Conservation (phyloP, 176 grass and related monocot genomes). For the Thinopyrum elongatum region DNA sequence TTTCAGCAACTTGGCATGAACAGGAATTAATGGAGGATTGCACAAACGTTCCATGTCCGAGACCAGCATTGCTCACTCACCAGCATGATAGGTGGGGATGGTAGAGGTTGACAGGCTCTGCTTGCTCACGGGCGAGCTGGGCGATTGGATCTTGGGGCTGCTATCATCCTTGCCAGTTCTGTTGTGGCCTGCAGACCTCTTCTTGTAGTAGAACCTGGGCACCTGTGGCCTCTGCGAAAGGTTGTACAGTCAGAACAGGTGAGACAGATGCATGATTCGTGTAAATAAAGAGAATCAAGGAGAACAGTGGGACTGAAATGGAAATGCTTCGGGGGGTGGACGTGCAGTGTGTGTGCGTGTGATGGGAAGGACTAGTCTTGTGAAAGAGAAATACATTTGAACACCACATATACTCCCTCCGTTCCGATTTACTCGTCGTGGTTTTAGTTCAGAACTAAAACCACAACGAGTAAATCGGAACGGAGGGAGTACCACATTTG, state of each 20-base stretch:
- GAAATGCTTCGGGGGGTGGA: conserved; percentile 5
- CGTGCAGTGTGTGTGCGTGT: background rate
- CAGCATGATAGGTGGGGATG: conserved; percentile 21
- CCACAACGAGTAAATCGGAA: too few relatives aligned
- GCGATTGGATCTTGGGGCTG: conserved; percentile 14
- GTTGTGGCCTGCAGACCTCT: conserved; percentile 22
- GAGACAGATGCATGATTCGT: conserved; percentile 5
- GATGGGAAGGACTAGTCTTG: background rate
- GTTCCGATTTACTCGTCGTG: too few relatives aligned
- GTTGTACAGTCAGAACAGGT: conserved; percentile 20
- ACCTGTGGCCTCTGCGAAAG: conserved; percentile 42
- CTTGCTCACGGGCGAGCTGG: conserved; percentile 35
- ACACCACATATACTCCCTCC: conserved; percentile 8
- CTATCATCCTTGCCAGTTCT: conserved; percentile 36
- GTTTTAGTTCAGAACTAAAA: too few relatives aligned
- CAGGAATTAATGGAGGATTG: background rate
- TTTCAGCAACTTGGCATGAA: conserved; percentile 20
- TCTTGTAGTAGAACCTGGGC: conserved; percentile 49
- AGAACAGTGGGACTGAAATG: background rate
- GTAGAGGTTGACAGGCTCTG: conserved; percentile 37
- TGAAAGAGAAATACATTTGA: background rate
- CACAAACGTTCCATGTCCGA: background rate
- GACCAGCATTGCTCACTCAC: conserved; percentile 43
- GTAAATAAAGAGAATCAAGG: background rate
- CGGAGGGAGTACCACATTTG: too few relatives aligned